Evolutionary conservation across 1,139 yeast species (phyloP).

Genomic region (Kodamaea plutei): DNA sequence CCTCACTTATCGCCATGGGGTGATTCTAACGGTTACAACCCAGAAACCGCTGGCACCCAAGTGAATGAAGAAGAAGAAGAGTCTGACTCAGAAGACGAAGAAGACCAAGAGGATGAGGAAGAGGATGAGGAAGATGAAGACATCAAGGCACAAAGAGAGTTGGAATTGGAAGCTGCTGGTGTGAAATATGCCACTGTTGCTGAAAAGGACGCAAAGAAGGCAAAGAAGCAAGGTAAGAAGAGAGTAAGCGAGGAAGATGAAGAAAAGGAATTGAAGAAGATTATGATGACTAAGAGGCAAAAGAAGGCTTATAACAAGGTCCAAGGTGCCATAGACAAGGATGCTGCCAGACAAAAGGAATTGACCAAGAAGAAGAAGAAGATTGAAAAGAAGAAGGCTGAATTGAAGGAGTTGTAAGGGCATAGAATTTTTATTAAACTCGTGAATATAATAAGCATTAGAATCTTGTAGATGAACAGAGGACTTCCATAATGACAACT

Average conservation of each 20-base stretch:
- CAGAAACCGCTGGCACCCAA: conserved; percentile 57
- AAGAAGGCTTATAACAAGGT: conserved; percentile 91
- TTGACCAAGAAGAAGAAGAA: conserved; percentile 77
- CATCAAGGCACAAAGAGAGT: conserved; percentile 70
- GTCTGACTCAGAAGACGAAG: conserved; percentile 47
- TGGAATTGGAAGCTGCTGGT: conserved; percentile 89
- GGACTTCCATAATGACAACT: too few relatives aligned
- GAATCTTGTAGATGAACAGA: too few relatives aligned
- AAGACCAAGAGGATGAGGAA: conserved; percentile 43
- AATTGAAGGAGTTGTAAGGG: conserved; percentile 41
- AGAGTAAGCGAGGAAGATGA: conserved; percentile 52
- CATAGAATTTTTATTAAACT: neutral
- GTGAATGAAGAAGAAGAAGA: conserved; percentile 50
- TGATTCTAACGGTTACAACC: conserved; percentile 86
- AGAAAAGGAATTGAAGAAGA: conserved; percentile 83
- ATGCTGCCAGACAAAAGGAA: conserved; percentile 72
- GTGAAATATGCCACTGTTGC: conserved; percentile 63
- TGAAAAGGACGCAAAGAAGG: conserved; percentile 27
- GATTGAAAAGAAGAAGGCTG: conserved; percentile 62
- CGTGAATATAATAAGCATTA: too few relatives aligned
- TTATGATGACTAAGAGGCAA: conserved; percentile 97
- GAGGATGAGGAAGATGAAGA: conserved; percentile 56
- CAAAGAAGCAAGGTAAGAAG: conserved; percentile 32
- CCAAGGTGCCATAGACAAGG: conserved; percentile 87
- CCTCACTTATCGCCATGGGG: conserved; percentile 99